phyloP scores from a whole-genome alignment of 2,329 filamentous ascomycete species.

The Fusarium protoensiforme region DNA sequence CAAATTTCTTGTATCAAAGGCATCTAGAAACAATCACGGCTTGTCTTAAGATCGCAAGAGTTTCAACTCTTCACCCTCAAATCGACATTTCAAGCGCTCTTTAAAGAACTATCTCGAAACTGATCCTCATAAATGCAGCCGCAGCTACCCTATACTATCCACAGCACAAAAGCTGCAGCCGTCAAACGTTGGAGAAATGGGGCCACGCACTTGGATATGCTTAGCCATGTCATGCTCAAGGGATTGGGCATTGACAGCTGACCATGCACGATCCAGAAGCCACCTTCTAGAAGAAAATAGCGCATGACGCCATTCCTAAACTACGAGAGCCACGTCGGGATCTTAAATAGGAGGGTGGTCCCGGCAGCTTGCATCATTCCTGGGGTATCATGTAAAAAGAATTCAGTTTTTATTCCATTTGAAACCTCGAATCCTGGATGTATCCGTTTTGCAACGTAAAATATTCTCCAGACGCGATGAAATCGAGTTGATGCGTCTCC shows the following conservation, averaged over 20 bases:
- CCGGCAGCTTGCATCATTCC: neutral
- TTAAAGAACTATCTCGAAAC: neutral
- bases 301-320: constrained; percentile 11
- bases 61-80: neutral
- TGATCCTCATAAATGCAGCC: neutral
- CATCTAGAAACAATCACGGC: neutral
- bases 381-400: neutral
- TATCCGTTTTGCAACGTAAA: neutral
- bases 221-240: neutral
- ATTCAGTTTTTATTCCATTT: neutral
- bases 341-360: neutral
- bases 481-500: neutral
- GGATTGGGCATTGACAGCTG: neutral
- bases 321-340: neutral
- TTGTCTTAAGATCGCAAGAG: neutral
- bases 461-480: neutral
- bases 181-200: neutral
- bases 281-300: constrained; percentile 28
- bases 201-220: neutral
- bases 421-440: neutral
- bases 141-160: neutral
- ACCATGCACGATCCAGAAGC: neutral
- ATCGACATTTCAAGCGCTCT: neutral
- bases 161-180: neutral
- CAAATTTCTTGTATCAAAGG: neutral